A percentile compares a stretch with the other conserved stretches of the same genome.
Conservation (phyloP, 768 basidiomycete genomes). For the Trichaptum fuscoviolaceum region DNA sequence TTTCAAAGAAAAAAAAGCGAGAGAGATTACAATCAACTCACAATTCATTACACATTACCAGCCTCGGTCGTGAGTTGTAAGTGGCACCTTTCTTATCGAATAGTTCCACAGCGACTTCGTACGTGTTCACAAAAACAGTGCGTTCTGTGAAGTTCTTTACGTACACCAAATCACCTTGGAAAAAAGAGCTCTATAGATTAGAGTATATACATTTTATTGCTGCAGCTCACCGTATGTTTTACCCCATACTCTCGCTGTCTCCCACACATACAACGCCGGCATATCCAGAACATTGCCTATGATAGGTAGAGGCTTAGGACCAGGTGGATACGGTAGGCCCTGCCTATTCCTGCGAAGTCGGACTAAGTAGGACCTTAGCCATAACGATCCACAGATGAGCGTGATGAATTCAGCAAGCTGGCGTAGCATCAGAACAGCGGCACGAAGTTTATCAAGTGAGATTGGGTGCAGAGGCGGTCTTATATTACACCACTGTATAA, state of each 20-base stretch:
- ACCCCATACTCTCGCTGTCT: slow-evolving; percentile 37
- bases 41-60: slow-evolving; percentile 48
- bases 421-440: background rate
- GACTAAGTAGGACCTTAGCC: background rate
- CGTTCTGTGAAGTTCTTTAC: slow-evolving; percentile 61
- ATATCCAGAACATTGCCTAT: slow-evolving; percentile 47
- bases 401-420: background rate
- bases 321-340: slow-evolving; percentile 32
- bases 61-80: slow-evolving; percentile 67
- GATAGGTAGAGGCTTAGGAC: slow-evolving; percentile 39
- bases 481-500: background rate
- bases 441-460: too few species aligned
- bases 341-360: background rate
- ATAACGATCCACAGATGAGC: background rate
- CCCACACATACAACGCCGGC: slow-evolving; percentile 31
- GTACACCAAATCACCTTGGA: slow-evolving; percentile 56
- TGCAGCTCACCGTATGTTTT: slow-evolving; percentile 33
- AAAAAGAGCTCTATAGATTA: background rate
- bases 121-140: slow-evolving; percentile 62
- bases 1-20: background rate
- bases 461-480: too few species aligned
- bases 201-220: background rate
- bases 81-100: slow-evolving; percentile 66
- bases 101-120: slow-evolving; percentile 54
- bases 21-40: slow-evolving; percentile 8